Base-by-base conservation (phyloP, 805 yeast genomes). In the Kregervanrija delftensis region DNA sequence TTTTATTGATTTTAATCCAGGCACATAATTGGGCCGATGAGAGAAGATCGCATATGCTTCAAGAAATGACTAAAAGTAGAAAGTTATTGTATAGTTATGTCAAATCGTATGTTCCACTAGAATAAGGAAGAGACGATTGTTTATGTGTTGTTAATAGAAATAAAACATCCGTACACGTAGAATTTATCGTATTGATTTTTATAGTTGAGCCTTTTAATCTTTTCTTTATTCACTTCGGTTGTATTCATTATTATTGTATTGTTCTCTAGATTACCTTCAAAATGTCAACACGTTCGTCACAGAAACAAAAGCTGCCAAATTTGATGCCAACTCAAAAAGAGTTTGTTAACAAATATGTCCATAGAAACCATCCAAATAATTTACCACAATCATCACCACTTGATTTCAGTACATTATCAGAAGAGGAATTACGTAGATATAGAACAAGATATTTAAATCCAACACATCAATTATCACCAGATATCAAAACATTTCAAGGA, bases 351-450 rank as follows among this genome's bases (percentile, higher is more conserved):
- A 78, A 77, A 48, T 87, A 85, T 60, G 78, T 85, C 35, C 74
- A 83, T 52, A 76, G 85, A 17, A 85, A 85, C 55, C 90, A 89
- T 3, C 90, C 90, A 1, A 67, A 74, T 35, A 82, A 81, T 51
- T 57, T 57, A 31, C 72, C 73, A 0, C 63, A 65, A 9, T 62
- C 68, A 1, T 76, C 79, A 44, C 84, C 89, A 1, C 55, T 86
- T 46, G 93, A 89, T 61, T 88, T 90, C 55, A 77, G 73, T 36
- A 61, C 73, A 1, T 73, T 85, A 47, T 77, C 87, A 3, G 76
- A 76, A 37, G 73, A 69, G 0, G 72, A 80, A n/a, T 68, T 91
- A 41, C 74, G 93, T 45, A 77, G 74, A 43, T 93, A 91, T 69
- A 74, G 81, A 50, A 73, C 71, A 41, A 69, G 75, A 41, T 83